Evolutionary conservation across 495 filamentous ascomycete genomes (phyloP).

Genomic region (Hypoxylon crocopeplum): DNA sequence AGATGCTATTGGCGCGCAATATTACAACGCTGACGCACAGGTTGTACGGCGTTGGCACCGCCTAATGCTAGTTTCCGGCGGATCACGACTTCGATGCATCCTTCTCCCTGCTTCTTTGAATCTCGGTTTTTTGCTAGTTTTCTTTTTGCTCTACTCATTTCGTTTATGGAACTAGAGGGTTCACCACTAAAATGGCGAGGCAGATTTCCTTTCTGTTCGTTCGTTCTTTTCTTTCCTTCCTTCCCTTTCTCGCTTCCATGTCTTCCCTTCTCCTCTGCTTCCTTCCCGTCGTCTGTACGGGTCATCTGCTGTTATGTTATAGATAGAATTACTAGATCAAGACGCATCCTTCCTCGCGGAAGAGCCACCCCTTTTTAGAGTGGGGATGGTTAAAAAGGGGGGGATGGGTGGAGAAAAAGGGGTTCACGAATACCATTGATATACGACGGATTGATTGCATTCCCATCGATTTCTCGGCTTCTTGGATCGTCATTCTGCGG

Average conservation of each 20-base stretch:
- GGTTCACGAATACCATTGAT: conserved; percentile 7
- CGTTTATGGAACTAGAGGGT: conserved; percentile 10
- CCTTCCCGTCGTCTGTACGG: background rate
- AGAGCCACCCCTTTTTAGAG: conserved; percentile 13
- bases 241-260: conserved; percentile 1
- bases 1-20: conserved; percentile 18
- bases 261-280: background rate
- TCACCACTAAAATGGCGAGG: conserved; percentile 6
- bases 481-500: conserved; percentile 1
- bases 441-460: conserved; percentile 11
- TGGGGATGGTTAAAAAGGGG: conserved; percentile 3
- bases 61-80: conserved; percentile 2
- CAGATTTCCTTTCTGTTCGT: conserved; percentile 9
- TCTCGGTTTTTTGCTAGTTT: conserved; percentile 1
- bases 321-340: conserved; percentile 33
- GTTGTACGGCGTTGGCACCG: conserved; percentile 19
- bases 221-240: conserved; percentile 5
- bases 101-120: background rate
- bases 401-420: conserved; percentile 4
- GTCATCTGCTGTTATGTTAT: conserved; percentile 8
- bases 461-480: conserved; percentile 2
- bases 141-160: conserved; percentile 1
- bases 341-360: conserved; percentile 34
- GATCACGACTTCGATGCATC: conserved; percentile 3
- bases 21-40: conserved; percentile 28